A percentile compares a stretch with the other conserved stretches of the same genome.
phyloP scores from a whole-genome alignment of 164 flowering plant species.

The Protea cynaroides region DNA sequence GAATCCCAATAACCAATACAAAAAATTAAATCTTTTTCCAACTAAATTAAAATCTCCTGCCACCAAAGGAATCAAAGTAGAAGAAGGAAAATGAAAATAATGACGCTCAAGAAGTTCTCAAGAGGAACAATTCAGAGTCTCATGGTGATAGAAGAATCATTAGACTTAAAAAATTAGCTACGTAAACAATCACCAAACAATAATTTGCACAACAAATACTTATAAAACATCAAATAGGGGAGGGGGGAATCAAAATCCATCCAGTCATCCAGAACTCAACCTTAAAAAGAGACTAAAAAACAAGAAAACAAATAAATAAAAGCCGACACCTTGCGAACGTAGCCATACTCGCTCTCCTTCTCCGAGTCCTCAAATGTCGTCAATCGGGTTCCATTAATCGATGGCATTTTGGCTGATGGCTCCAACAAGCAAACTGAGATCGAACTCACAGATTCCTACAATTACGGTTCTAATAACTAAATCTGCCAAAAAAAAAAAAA shows the following conservation, averaged over 20 bases:
- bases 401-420: slow-evolving; percentile 41
- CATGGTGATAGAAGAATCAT: background rate
- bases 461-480: background rate
- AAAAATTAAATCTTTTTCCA: background rate
- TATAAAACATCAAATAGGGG: background rate
- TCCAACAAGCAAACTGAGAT: background rate
- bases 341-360: slow-evolving; percentile 98
- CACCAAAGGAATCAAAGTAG: background rate
- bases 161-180: background rate
- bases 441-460: background rate
- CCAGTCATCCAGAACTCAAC: background rate
- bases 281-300: background rate
- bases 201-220: background rate
- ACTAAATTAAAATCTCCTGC: background rate
- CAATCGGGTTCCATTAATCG: slow-evolving; percentile 65
- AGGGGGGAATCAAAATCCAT: background rate
- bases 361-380: slow-evolving; percentile 94
- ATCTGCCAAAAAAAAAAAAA: background rate
- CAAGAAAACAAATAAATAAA: background rate
- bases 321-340: slow-evolving; percentile 74
- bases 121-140: background rate
- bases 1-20: too few species aligned
- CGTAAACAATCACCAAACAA: background rate
- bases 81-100: background rate
- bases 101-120: background rate